Conservation (phyloP, 495 filamentous ascomycete genomes). For the Trichoderma virens region DNA sequence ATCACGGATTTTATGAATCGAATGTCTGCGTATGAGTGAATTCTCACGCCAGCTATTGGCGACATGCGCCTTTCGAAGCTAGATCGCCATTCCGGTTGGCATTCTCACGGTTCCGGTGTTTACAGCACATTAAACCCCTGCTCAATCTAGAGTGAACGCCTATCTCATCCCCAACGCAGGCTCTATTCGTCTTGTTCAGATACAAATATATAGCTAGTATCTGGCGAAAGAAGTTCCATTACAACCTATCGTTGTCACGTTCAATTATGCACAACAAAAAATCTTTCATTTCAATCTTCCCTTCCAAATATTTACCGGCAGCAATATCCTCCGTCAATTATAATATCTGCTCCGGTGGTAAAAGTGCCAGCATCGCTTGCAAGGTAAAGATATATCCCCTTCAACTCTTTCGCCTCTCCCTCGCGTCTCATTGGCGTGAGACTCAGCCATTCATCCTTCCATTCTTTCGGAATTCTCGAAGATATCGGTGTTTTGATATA, state of each 20-base stretch:
- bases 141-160: not conserved
- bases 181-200: not conserved
- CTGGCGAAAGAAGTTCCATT: not conserved
- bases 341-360: constrained; percentile 71
- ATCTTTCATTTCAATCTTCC: not conserved
- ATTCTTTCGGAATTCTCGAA: constrained; percentile 59
- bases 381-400: constrained; percentile 82
- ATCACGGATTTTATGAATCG: not conserved
- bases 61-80: not conserved
- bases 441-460: constrained; percentile 65
- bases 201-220: not conserved
- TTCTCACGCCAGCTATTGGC: not conserved
- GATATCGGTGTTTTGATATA: constrained; percentile 84
- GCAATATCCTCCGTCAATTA: constrained; percentile 62
- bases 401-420: constrained; percentile 67
- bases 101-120: not conserved
- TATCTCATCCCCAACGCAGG: not conserved
- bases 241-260: not conserved
- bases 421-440: constrained; percentile 78
- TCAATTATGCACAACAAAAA: not conserved
- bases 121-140: not conserved
- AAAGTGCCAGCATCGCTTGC: constrained; percentile 77
- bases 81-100: not conserved
- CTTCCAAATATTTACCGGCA: constrained; percentile 21
- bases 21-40: not conserved